phyloP scores from a whole-genome alignment of 2,329 filamentous ascomycete species.

The Cercospora beticola region DNA sequence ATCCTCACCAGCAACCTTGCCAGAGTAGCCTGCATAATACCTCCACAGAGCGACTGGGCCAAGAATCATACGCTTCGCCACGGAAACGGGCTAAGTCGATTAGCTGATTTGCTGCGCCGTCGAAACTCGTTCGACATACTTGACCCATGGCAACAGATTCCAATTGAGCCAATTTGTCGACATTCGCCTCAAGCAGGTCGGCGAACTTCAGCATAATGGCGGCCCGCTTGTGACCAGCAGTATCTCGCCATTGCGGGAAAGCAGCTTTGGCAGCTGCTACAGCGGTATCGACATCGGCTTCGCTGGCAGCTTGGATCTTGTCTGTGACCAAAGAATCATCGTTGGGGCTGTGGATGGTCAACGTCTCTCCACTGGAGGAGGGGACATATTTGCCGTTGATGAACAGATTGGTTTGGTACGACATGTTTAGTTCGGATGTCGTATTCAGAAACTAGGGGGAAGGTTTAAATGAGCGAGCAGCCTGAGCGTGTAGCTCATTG shows the following conservation, averaged over 20 bases:
- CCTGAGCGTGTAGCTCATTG: not conserved
- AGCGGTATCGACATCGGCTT: slow-evolving; percentile 57
- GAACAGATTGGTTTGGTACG: slow-evolving; percentile 40
- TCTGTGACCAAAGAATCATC: slow-evolving; percentile 52
- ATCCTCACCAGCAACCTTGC: slow-evolving; percentile 28
- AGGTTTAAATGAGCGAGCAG: not conserved
- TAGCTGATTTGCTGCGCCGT: not conserved
- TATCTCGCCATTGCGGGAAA: slow-evolving; percentile 66
- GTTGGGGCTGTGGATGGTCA: slow-evolving; percentile 13
- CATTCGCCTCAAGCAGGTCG: slow-evolving; percentile 31
- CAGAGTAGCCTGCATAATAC: slow-evolving; percentile 33
- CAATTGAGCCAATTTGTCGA: slow-evolving; percentile 60
- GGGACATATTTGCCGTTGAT: slow-evolving; percentile 34
- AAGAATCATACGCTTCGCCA: slow-evolving; percentile 37
- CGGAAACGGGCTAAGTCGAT: slow-evolving; percentile 32
- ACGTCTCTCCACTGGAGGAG: slow-evolving; percentile 8
- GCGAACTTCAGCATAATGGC: slow-evolving; percentile 69
- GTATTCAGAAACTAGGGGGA: not conserved
- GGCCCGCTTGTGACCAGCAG: slow-evolving; percentile 53
- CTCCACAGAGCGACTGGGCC: slow-evolving; percentile 28
- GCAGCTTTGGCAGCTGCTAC: slow-evolving; percentile 57
- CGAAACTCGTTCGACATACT: not conserved
- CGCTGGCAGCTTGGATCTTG: slow-evolving; percentile 51
- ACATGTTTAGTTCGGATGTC: not conserved
- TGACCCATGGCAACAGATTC: slow-evolving; percentile 60